A percentile compares a stretch with the other conserved stretches of the same genome.
Conservation (phyloP, 768 basidiomycete genomes). For the Cystobasidium ongulense region DNA sequence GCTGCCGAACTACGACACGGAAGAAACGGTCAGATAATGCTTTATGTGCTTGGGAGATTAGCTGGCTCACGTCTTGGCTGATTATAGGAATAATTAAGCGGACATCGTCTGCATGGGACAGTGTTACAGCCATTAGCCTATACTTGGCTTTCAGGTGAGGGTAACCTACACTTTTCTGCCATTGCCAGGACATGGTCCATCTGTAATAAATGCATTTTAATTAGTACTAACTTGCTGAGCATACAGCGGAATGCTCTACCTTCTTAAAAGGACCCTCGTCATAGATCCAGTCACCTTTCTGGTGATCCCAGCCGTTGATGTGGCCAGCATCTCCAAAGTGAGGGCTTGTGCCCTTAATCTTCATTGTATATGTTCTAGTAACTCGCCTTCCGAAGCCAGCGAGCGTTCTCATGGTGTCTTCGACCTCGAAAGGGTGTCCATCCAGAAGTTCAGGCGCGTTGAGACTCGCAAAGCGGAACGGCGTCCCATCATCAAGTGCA, state of each 20-base stretch:
- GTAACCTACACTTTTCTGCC: constrained; percentile 22
- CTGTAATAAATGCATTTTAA: not conserved
- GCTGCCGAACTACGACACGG: constrained; percentile 15
- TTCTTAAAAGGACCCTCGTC: not conserved
- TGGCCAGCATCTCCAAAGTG: constrained; percentile 28
- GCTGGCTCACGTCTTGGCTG: constrained; percentile 6
- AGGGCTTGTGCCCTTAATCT: constrained; percentile 26
- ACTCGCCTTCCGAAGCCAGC: constrained; percentile 19
- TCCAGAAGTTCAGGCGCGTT: constrained; percentile 41
- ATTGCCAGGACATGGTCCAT: constrained; percentile 14
- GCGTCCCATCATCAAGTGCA: constrained; percentile 9
- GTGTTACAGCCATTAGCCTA: too few species aligned
- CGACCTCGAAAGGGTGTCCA: constrained; percentile 37
- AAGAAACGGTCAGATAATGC: not conserved
- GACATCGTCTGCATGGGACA: constrained; percentile 23
- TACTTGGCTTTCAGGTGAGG: too few species aligned
- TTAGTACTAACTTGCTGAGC: not conserved
- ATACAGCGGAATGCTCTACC: not conserved
- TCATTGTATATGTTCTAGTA: constrained; percentile 18
- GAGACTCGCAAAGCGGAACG: constrained; percentile 38
- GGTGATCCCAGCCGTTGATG: constrained; percentile 20
- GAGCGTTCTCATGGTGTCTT: constrained; percentile 36
- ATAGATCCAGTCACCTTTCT: constrained; percentile 28
- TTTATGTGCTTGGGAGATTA: not conserved
- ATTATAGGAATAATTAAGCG: constrained; percentile 21